These are phyloP conservation scores for Cryptosporidium ryanae DNA, from an alignment of 169 alveolate genomes.

Conservation along the genomic window DNA sequence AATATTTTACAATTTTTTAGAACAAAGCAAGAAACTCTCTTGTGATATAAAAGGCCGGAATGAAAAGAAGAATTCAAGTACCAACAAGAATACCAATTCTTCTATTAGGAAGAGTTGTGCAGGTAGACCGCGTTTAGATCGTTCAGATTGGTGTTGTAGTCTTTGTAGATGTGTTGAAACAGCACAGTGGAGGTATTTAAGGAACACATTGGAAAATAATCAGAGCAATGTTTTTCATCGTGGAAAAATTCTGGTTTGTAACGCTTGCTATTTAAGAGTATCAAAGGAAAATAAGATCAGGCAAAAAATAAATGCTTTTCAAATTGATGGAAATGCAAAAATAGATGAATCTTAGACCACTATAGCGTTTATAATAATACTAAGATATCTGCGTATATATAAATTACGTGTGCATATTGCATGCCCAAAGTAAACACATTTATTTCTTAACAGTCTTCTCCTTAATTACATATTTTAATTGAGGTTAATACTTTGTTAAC, in stretches of 20 bases:
- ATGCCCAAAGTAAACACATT: constrained; percentile 13
- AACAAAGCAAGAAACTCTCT: constrained; percentile 64
- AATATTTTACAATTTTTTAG: constrained; percentile 54
- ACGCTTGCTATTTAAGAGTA: constrained; percentile 76
- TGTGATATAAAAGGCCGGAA: constrained; percentile 40
- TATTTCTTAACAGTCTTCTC: neutral
- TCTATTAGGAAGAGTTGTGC: constrained; percentile 69
- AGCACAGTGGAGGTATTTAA: constrained; percentile 68
- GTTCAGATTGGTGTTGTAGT: constrained; percentile 74
- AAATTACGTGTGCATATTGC: constrained; percentile 42
- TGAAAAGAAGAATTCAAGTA: constrained; percentile 42
- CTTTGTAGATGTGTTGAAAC: constrained; percentile 69
- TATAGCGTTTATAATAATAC: neutral
- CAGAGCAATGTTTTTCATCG: constrained; percentile 66
- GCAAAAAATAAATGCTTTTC: constrained; percentile 52
- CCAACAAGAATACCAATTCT: constrained; percentile 30
- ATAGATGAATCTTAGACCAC: constrained; percentile 46
- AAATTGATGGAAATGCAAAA: constrained; percentile 49
- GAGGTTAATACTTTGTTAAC: neutral
- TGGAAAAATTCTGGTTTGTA: constrained; percentile 74
- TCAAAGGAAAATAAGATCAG: constrained; percentile 72
- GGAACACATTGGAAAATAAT: constrained; percentile 48
- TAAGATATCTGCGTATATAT: neutral
- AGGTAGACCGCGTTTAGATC: constrained; percentile 69
- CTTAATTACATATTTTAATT: too few relatives aligned